Percentiles rank a stretch among this genome's conserved stretches.
Evolutionary conservation across 768 basidiomycete species (phyloP).

Genomic region (Kwoniella shandongensis): DNA sequence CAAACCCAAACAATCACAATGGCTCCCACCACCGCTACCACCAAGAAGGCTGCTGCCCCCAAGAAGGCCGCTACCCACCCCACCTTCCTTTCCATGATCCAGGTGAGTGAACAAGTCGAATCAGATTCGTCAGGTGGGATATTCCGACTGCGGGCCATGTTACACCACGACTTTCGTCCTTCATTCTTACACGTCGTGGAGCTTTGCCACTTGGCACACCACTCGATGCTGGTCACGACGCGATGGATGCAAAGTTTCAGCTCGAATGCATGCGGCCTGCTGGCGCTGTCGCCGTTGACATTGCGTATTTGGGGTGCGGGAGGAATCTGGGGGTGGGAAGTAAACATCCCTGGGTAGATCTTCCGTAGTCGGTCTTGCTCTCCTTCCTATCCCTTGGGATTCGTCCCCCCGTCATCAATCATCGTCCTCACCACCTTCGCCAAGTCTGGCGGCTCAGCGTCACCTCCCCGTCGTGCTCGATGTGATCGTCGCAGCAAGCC

Average conservation of each 20-base stretch:
- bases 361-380: too few relatives aligned
- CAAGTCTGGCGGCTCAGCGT: neutral
- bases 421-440: neutral
- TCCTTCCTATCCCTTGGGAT: neutral
- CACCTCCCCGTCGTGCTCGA: constrained; percentile 6
- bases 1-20: constrained; percentile 39
- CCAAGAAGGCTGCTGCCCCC: constrained; percentile 51
- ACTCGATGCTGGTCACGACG: constrained; percentile 1
- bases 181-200: neutral
- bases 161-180: neutral
- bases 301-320: neutral
- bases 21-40: constrained; percentile 52
- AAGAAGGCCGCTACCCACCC: constrained; percentile 58
- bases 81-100: constrained; percentile 58
- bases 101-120: constrained; percentile 43
- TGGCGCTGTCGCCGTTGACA: neutral
- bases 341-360: constrained; percentile 1
- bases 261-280: constrained; percentile 3
- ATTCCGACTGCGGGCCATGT: neutral
- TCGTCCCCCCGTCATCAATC: neutral
- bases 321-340: neutral
- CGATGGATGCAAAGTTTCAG: constrained; percentile 13
- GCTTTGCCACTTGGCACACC: neutral
- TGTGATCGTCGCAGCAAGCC: constrained; percentile 8
- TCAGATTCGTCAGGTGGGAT: neutral